Conservation (phyloP, 202 grass and related monocot genomes). For the Elaeis oleifera region DNA sequence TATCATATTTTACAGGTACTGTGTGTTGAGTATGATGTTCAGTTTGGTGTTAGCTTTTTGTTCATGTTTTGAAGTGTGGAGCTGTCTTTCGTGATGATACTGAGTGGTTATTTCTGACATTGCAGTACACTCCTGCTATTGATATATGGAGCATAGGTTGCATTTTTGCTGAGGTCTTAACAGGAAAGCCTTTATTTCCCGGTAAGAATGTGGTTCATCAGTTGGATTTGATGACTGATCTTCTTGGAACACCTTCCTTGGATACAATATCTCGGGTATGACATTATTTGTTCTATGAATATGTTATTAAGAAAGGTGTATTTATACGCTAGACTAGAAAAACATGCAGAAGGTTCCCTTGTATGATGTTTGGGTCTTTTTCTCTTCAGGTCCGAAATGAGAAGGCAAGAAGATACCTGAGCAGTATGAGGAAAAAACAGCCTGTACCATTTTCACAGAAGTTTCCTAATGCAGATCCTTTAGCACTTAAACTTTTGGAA, state of each 20-base stretch:
- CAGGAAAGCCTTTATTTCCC: constrained; percentile 94
- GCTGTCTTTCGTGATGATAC: neutral
- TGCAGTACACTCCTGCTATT: constrained; percentile 98
- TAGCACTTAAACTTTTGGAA: constrained; percentile 78
- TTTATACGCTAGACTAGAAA: no score
- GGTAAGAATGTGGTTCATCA: constrained; percentile 99
- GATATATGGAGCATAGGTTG: constrained; percentile 99
- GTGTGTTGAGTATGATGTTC: neutral
- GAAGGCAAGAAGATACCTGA: constrained; percentile 93
- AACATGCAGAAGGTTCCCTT: no score
- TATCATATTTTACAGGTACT: constrained; percentile 2
- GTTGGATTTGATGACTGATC: constrained; percentile 97
- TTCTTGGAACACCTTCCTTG: constrained; percentile 86
- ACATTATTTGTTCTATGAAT: neutral
- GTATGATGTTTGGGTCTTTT: neutral
- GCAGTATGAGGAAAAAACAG: constrained; percentile 94
- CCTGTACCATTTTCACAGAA: constrained; percentile 74
- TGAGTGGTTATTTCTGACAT: constrained; percentile 11
- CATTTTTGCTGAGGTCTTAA: constrained; percentile 95
- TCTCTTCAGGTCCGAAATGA: constrained; percentile 82
- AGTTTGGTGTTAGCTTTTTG: no score
- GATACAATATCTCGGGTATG: constrained; percentile 94
- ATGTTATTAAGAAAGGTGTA: no score
- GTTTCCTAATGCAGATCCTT: constrained; percentile 81
- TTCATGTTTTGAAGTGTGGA: neutral